These are phyloP conservation scores for Globisporangium spinosum DNA, from an alignment of 352 stramenopile genomes.

Conservation along the genomic window DNA sequence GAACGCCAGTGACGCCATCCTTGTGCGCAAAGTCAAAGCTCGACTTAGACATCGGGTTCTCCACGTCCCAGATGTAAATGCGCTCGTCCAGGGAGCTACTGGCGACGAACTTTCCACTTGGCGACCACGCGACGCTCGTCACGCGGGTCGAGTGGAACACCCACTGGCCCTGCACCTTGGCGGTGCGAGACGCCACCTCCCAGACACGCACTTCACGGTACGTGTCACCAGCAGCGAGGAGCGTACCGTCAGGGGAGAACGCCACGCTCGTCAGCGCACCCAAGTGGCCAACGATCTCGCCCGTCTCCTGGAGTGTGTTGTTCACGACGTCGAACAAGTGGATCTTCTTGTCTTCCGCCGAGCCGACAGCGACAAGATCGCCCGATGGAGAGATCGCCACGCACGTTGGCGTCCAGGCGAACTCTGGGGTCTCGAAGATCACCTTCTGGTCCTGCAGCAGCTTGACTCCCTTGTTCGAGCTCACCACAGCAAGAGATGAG, in stretches of 20 bases:
- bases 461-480: slow-evolving; percentile 85
- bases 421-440: slow-evolving; percentile 73
- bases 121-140: slow-evolving; percentile 91
- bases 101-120: slow-evolving; percentile 88
- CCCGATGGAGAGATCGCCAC: slow-evolving; percentile 68
- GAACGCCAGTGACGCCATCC: slow-evolving; percentile 70
- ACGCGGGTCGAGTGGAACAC: slow-evolving; percentile 96
- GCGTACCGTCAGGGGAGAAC: slow-evolving; percentile 83
- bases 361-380: slow-evolving; percentile 75
- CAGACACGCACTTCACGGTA: slow-evolving; percentile 90
- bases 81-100: slow-evolving; percentile 93
- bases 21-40: slow-evolving; percentile 81
- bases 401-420: slow-evolving; percentile 75
- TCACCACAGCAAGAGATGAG: slow-evolving; percentile 55
- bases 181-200: slow-evolving; percentile 71
- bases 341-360: slow-evolving; percentile 85
- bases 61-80: slow-evolving; percentile 95
- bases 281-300: slow-evolving; percentile 68
- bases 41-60: slow-evolving; percentile 61
- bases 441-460: slow-evolving; percentile 63
- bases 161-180: slow-evolving; percentile 92
- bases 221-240: slow-evolving; percentile 83
- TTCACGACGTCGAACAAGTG: slow-evolving; percentile 79
- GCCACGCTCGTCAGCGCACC: slow-evolving; percentile 70
- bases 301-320: slow-evolving; percentile 56